These are phyloP conservation scores for Alternaria sp. DNA, from an alignment of 2,329 filamentous ascomycete species.

Conservation along the genomic window DNA sequence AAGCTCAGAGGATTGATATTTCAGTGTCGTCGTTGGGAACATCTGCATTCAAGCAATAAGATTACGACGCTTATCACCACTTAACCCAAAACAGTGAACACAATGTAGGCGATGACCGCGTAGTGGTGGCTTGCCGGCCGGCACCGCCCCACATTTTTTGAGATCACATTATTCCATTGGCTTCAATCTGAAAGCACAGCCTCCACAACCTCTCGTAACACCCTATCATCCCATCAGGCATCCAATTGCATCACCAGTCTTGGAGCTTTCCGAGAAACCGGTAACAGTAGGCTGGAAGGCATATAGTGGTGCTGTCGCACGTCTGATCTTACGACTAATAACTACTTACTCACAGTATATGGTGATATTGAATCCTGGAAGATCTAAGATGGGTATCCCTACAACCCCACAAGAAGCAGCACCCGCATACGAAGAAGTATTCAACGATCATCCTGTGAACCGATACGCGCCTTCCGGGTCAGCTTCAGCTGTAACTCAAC, in stretches of 20 bases:
- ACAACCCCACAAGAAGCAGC: conserved; percentile 32
- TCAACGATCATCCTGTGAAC: conserved; percentile 37
- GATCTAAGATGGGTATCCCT: conserved; percentile 30
- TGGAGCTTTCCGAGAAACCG: not conserved
- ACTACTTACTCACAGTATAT: not conserved
- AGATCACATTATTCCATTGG: not conserved
- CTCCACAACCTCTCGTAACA: conserved; percentile 8
- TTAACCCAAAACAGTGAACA: not conserved
- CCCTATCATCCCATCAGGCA: conserved; percentile 5
- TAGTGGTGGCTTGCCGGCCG: conserved; percentile 12
- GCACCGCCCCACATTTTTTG: not conserved
- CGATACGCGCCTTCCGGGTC: conserved; percentile 29
- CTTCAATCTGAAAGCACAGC: conserved; percentile 16
- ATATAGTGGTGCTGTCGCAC: not conserved
- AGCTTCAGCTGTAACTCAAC: conserved; percentile 25
- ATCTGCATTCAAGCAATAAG: not conserved
- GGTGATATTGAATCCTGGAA: not conserved
- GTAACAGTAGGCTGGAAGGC: not conserved
- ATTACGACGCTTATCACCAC: not conserved
- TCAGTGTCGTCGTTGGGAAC: not conserved
- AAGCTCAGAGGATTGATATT: not conserved
- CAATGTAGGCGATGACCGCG: conserved; percentile 7
- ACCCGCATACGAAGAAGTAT: conserved; percentile 42
- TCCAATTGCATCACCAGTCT: not conserved
- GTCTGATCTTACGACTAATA: not conserved